Evolutionary conservation across 1,284 basidiomycete genomes (phyloP), one percentile per base, ranked within the genome.

Genomic region (Kwoniella shivajii): DNA sequence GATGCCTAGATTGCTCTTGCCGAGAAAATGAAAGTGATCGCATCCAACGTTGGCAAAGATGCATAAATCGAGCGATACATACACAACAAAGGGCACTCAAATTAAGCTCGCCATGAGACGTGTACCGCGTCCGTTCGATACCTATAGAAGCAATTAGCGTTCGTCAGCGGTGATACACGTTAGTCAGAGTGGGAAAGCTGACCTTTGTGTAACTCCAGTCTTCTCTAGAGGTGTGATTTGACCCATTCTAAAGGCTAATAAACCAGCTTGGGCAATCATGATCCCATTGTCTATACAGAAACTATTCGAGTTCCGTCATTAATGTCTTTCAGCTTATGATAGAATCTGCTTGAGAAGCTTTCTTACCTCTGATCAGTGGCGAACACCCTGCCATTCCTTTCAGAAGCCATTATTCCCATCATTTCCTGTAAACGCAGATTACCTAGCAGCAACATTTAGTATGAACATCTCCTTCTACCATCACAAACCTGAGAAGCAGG

Each of bases 211-310:
- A 65, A 91, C 93, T 33, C 85, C 88, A 56, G 87, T 92, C 73
- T 94, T 85, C 38, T 83, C 77, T 31, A 97, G 71, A 2, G 88
- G 84, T 1, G 92, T 96, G 44, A 79, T 78, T 63, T 86, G 83
- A n/a, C 95, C 95, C 92, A 96, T 98, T 6, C 96, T 84, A 76
- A 86, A 92, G 57, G 88, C 87, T 36, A 99, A 82, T 45, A 99
- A 81, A 26, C 95, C 95, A 2, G 96, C 96, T 76, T 99, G 96
- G 1, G 96, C 96, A 56, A 99, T 99, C 96, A 99, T 99, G 71
- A 99, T 95, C 2, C 96, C 96, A 71, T 99, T 99, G 78, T 99
- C 96, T 61, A 99, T 98, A 77, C 95, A 98, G 78, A 96, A 98
- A 54, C 93, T 95, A 65, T 6, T 6, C 7, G 36, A 26, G 13